Evolutionary conservation across 495 filamentous ascomycete species (phyloP), one percentile per base, ranked within the genome.

Genomic region (Penicillium flavigenum): DNA sequence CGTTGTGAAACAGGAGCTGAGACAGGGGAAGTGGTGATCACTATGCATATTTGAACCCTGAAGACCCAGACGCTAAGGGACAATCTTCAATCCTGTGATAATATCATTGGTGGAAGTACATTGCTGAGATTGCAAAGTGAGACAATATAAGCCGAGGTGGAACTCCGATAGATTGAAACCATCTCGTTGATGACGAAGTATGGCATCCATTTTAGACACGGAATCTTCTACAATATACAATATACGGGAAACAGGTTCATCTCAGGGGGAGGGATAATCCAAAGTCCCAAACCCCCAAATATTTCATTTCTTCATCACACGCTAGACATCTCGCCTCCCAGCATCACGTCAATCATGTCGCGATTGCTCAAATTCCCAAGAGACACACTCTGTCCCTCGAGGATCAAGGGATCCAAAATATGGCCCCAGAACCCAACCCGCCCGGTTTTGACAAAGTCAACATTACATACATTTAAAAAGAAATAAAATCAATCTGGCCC

Each of bases 401-500:
- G 27, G n/a, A 48, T 22, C 26, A 47, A 51, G 34, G 53, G 51
- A 54, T 54, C 38, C 54, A 60, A 61, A 60, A 61, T 53, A 52
- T 61, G 20, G 42, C 63, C 54, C 46, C 51, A 58, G 53, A 63
- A 50, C 51, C 24, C 46, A 61, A 52, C 48, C 31, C 54, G 47
- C 47, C 10, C n/a, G 39, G 11, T 29, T 55, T 45, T 55, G 46
- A 56, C 46, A 47, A 36, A 38, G 43, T 63, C 51, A 65, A 63
- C 54, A 69, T 69, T 67, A 69, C 57, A 69, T 69, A 67, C 56
- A 69, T 32, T 57, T 65, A 66, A 26, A 4, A 62, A 51, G 45
- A 34, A 34, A 34, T 34, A 34, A 59, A 58, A 54, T 9, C 46
- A n/a, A 48, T 48, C n/a, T 47, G 45, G 46, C 46, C 52, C 52